Evolutionary conservation across 345 rosid species (phyloP).

Genomic region (Sapria himalayana): DNA sequence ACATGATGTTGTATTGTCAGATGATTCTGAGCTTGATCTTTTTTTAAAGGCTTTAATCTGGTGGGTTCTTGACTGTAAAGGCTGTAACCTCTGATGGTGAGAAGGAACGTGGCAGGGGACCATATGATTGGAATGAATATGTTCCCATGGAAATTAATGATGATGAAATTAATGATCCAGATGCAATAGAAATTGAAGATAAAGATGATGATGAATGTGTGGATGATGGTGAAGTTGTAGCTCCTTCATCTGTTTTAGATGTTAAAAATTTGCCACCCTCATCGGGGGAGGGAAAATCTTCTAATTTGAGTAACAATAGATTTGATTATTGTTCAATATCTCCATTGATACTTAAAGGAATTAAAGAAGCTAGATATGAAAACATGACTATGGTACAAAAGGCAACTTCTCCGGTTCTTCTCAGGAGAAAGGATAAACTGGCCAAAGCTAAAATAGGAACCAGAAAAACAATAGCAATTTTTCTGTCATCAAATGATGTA

Average conservation of each 20-base stretch:
- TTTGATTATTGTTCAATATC: constrained; percentile 70
- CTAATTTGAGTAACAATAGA: constrained; percentile 27
- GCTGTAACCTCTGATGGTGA: too few species aligned
- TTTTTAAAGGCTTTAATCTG: too few species aligned
- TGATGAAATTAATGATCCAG: too few species aligned
- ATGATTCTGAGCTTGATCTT: too few species aligned
- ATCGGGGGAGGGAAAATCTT: too few species aligned
- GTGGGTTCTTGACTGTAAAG: too few species aligned
- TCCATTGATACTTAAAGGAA: constrained; percentile 55
- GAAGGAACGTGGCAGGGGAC: too few species aligned
- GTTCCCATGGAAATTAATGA: too few species aligned
- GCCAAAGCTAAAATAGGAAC: constrained; percentile 99
- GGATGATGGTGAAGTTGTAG: constrained; percentile 11
- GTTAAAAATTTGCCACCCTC: too few species aligned
- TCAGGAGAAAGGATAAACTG: constrained; percentile 88
- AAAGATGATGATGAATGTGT: constrained; percentile 11
- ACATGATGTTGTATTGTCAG: too few species aligned
- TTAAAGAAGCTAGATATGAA: constrained; percentile 75
- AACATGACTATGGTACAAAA: constrained; percentile 88
- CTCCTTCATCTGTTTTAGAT: constrained; percentile 19
- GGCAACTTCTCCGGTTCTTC: constrained; percentile 72
- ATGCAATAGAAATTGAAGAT: constrained; percentile 24
- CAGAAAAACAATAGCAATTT: constrained; percentile 86
- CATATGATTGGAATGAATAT: too few species aligned
- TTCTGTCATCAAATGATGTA: constrained; percentile 92